phyloP scores from a whole-genome alignment of 163 green algal genomes.

The Chlamydomonas reinhardtii region DNA sequence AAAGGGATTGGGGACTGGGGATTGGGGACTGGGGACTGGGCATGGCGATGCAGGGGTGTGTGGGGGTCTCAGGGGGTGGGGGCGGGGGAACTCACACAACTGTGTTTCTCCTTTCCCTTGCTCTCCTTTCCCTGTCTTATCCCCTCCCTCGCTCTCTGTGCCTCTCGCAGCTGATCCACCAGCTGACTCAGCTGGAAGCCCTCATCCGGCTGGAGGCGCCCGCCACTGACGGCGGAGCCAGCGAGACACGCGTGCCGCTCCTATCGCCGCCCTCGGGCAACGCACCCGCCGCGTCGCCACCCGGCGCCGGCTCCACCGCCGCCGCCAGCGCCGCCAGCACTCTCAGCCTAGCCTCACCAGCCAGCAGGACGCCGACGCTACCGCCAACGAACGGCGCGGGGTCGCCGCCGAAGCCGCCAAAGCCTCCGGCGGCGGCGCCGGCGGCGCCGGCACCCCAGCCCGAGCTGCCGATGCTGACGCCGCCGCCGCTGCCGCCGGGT shows the following conservation, averaged over 20 bases:
- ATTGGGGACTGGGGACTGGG: too few species aligned
- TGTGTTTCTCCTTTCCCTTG: background rate
- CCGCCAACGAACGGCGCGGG: too few species aligned
- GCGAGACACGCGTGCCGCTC: constrained; percentile 24
- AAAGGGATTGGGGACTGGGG: too few species aligned
- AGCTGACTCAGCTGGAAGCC: constrained; percentile 42
- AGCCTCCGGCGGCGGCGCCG: background rate
- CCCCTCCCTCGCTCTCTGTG: too few species aligned
- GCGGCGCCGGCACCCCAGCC: background rate
- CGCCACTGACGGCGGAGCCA: background rate
- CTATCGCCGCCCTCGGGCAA: background rate
- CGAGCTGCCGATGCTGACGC: background rate
- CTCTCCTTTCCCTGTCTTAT: too few species aligned
- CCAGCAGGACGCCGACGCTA: too few species aligned
- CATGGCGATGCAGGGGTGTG: too few species aligned
- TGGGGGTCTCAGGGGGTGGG: too few species aligned
- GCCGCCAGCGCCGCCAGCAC: background rate
- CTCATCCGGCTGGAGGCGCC: constrained; percentile 42
- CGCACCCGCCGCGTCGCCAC: too few species aligned
- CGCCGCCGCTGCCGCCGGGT: background rate
- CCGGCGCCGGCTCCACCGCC: background rate
- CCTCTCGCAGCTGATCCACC: constrained; percentile 19
- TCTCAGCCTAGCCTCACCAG: background rate
- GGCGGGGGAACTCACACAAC: too few species aligned
- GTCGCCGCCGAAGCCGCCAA: too few species aligned